phyloP scores from a whole-genome alignment of 345 rosid genomes.

The Iberis pinnata region DNA sequence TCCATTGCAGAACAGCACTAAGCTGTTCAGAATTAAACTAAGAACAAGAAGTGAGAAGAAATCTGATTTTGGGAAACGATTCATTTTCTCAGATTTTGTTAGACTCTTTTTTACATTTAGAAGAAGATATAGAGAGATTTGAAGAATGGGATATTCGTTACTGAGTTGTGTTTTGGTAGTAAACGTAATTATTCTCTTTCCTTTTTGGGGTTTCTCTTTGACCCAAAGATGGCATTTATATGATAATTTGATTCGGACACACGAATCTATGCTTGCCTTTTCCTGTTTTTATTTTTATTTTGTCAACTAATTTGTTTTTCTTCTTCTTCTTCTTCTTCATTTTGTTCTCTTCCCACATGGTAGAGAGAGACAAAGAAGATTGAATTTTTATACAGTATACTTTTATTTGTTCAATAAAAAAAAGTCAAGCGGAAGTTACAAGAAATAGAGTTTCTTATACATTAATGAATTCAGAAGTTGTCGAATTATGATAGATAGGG shows the following conservation, averaged over 20 bases:
- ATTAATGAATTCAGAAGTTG: no score
- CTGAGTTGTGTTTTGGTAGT: background rate
- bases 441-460: no score
- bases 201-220: background rate
- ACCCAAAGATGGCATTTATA: background rate
- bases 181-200: background rate
- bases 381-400: no score
- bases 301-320: no score
- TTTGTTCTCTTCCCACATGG: no score
- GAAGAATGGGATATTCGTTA: background rate
- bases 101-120: background rate
- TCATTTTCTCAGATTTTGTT: slow-evolving; percentile 15
- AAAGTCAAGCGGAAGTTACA: no score
- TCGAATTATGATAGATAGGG: no score
- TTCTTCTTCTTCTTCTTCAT: background rate
- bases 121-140: no score
- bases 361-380: no score
- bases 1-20: slow-evolving; percentile 43
- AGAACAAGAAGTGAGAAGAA: slow-evolving; percentile 18
- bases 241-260: background rate
- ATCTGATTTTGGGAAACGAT: slow-evolving; percentile 3
- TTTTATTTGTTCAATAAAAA: no score
- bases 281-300: no score
- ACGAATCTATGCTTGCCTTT: background rate
- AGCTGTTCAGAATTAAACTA: slow-evolving; percentile 33